phyloP scores from a whole-genome alignment of 1,284 basidiomycete genomes.

The Sanghuangporus weigelae region DNA sequence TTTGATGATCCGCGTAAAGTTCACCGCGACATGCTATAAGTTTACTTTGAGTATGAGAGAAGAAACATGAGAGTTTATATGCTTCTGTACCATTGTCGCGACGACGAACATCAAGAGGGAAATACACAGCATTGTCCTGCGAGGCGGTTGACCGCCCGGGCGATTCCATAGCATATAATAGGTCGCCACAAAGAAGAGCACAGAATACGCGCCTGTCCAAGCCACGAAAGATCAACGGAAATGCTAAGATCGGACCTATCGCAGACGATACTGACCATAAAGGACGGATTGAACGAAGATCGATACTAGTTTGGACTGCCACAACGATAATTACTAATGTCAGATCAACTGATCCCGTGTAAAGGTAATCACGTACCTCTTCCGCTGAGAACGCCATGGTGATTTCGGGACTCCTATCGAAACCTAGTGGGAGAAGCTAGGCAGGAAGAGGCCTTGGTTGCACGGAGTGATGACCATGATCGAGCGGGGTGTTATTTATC shows the following conservation, averaged over 20 bases:
- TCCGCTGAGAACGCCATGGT: background rate
- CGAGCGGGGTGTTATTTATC: background rate
- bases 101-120: background rate
- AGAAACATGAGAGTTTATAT: background rate
- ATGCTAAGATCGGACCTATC: background rate
- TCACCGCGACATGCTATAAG: conserved; percentile 21
- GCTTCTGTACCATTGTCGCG: background rate
- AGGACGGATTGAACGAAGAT: conserved; percentile 5
- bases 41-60: background rate
- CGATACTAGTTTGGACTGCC: conserved; percentile 18
- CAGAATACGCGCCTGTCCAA: background rate
- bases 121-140: background rate
- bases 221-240: background rate
- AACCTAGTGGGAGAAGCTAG: background rate
- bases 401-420: background rate
- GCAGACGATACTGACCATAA: background rate
- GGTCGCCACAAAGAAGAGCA: background rate
- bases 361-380: background rate
- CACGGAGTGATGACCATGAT: background rate
- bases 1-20: conserved; percentile 22
- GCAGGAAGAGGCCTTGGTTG: background rate
- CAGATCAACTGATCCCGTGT: background rate
- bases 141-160: background rate
- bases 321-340: background rate
- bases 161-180: background rate